These are phyloP conservation scores for Pseudogymnoascus destructans DNA, from an alignment of 2,329 filamentous ascomycete genomes.

Conservation along the genomic window DNA sequence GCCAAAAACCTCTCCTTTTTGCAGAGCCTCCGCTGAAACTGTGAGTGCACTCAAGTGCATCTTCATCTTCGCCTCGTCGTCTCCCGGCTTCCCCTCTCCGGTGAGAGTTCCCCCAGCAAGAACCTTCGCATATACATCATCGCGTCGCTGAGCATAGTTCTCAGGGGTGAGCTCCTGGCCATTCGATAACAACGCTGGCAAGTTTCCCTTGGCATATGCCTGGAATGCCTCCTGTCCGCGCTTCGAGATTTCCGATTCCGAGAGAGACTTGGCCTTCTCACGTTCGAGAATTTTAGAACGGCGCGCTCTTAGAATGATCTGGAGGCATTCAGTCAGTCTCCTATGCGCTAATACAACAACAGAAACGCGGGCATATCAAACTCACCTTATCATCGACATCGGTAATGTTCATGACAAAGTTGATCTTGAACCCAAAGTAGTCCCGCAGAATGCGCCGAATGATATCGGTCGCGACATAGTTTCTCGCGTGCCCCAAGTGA, in stretches of 20 bases:
- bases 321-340: background rate
- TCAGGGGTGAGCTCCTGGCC: slow-evolving; percentile 34
- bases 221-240: slow-evolving; percentile 41
- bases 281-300: slow-evolving; percentile 72
- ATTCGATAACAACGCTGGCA: slow-evolving; percentile 37
- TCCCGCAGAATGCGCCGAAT: slow-evolving; percentile 52
- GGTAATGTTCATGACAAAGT: slow-evolving; percentile 63
- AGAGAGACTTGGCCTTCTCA: slow-evolving; percentile 55
- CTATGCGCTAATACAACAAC: slow-evolving; percentile 10
- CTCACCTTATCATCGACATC: slow-evolving; percentile 49
- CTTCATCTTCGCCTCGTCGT: slow-evolving; percentile 55
- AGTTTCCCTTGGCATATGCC: slow-evolving; percentile 41
- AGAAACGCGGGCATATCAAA: background rate
- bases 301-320: slow-evolving; percentile 59
- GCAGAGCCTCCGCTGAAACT: slow-evolving; percentile 36
- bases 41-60: slow-evolving; percentile 48
- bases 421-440: slow-evolving; percentile 55
- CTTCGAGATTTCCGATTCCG: slow-evolving; percentile 33
- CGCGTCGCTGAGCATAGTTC: slow-evolving; percentile 38
- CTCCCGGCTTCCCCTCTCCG: slow-evolving; percentile 42
- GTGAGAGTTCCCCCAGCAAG: slow-evolving; percentile 42
- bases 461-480: slow-evolving; percentile 63
- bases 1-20: slow-evolving; percentile 37
- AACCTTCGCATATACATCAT: slow-evolving; percentile 40
- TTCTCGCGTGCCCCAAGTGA: slow-evolving; percentile 57